These are phyloP conservation scores for Penicillium paneum DNA, from an alignment of 2,329 filamentous ascomycete species.

Conservation along the genomic window DNA sequence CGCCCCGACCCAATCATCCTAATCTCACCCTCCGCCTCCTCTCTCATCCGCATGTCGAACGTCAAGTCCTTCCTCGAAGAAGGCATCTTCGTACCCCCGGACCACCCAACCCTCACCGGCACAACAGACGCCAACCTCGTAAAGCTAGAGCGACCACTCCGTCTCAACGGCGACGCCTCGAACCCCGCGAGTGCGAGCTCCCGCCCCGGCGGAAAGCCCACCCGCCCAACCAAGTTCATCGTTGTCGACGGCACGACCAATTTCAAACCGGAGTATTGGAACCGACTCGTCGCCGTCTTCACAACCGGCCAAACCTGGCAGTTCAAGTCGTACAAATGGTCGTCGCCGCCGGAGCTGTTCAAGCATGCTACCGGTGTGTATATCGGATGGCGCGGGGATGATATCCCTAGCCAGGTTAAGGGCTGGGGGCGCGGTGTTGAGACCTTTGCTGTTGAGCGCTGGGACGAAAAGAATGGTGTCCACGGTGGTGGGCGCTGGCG, in stretches of 20 bases:
- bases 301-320: conserved; percentile 98
- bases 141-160: conserved; percentile 75
- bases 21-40: conserved; percentile 91
- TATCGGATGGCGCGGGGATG: conserved; percentile 86
- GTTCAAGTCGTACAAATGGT: conserved; percentile 98
- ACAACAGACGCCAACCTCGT: conserved; percentile 73
- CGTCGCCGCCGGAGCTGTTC: conserved; percentile 82
- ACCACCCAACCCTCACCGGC: conserved; percentile 59
- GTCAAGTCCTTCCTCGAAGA: conserved; percentile 89
- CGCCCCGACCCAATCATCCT: conserved; percentile 85
- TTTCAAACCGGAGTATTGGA: conserved; percentile 98
- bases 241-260: conserved; percentile 89
- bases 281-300: conserved; percentile 90
- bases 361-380: conserved; percentile 82
- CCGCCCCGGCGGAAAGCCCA: conserved; percentile 55
- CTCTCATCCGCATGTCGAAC: conserved; percentile 90
- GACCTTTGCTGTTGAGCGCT: conserved; percentile 78
- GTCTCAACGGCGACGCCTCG: conserved; percentile 45
- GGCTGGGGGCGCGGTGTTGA: conserved; percentile 84
- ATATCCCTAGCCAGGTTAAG: conserved; percentile 71
- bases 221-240: conserved; percentile 82
- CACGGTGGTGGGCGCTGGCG: conserved; percentile 60
- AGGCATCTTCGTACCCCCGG: conserved; percentile 75
- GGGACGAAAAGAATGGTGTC: conserved; percentile 52
- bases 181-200: conserved; percentile 21